These are phyloP conservation scores for Globisporangium sylvaticum DNA, from an alignment of 352 stramenopile species.

Conservation along the genomic window DNA sequence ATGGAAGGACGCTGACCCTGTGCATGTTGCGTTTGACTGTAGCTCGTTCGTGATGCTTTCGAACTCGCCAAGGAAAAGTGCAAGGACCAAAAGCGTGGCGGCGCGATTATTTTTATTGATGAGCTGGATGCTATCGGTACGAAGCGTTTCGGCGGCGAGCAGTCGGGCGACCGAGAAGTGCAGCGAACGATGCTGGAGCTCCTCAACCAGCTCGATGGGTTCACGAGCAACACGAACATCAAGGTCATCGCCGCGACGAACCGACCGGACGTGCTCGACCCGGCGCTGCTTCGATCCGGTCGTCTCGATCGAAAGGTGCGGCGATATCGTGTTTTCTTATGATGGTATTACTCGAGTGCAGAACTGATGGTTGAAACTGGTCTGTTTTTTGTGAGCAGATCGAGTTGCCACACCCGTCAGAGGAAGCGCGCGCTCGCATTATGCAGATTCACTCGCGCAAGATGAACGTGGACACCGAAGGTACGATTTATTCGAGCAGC, in stretches of 20 bases:
- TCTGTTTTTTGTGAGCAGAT: slow-evolving; percentile 69
- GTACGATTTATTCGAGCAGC: slow-evolving; percentile 20
- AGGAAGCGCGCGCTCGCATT: slow-evolving; percentile 95
- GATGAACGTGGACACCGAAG: slow-evolving; percentile 94
- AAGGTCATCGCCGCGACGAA: slow-evolving; percentile 99
- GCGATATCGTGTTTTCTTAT: too few relatives aligned
- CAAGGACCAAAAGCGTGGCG: slow-evolving; percentile 84
- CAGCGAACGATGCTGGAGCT: slow-evolving; percentile 99
- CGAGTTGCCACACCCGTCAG: slow-evolving; percentile 96
- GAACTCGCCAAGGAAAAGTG: slow-evolving; percentile 93
- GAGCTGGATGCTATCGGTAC: slow-evolving; percentile 98
- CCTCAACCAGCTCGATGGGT: slow-evolving; percentile 97
- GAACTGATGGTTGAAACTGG: not conserved
- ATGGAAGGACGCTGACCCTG: not conserved
- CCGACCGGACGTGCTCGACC: slow-evolving; percentile 94
- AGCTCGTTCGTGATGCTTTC: slow-evolving; percentile 98
- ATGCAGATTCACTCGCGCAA: slow-evolving; percentile 97
- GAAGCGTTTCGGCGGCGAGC: slow-evolving; percentile 97
- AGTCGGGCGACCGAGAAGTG: slow-evolving; percentile 95
- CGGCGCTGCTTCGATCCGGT: slow-evolving; percentile 93
- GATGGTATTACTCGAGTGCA: not conserved
- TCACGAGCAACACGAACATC: slow-evolving; percentile 98
- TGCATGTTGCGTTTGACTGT: not conserved
- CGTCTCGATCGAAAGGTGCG: slow-evolving; percentile 91
- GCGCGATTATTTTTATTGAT: slow-evolving; percentile 99